These are phyloP conservation scores for Lumnitzera racemosa DNA, from an alignment of 345 rosid species.

Conservation along the genomic window DNA sequence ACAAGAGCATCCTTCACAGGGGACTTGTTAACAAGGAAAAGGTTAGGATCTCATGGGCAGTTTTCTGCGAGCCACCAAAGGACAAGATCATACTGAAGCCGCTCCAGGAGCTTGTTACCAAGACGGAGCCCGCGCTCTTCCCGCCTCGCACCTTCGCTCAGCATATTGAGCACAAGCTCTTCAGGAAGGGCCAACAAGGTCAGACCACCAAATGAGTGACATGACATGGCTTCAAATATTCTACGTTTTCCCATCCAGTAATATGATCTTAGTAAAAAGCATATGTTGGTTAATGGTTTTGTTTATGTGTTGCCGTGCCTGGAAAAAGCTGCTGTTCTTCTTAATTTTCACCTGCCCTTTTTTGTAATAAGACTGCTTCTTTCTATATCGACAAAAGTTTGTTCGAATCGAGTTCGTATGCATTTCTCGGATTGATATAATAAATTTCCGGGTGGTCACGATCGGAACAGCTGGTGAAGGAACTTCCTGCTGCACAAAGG, in stretches of 20 bases:
- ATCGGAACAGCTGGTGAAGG: no score
- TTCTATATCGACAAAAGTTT: no score
- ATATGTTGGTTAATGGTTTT: neutral
- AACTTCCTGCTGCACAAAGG: no score
- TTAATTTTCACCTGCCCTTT: no score
- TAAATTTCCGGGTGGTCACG: no score
- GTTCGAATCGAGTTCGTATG: no score
- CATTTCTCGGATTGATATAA: no score
- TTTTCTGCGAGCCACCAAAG: conserved; percentile 92
- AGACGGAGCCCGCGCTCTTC: conserved; percentile 58
- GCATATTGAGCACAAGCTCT: conserved; percentile 78
- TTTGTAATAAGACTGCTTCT: no score
- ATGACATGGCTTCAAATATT: no score
- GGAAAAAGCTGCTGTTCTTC: no score
- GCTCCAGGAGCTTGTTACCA: conserved; percentile 55
- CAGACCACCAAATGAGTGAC: neutral
- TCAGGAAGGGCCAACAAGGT: conserved; percentile 47
- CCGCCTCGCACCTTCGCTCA: conserved; percentile 92
- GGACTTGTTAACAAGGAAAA: conserved; percentile 93
- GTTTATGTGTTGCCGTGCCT: no score
- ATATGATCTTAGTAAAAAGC: neutral
- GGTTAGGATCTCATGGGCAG: conserved; percentile 95
- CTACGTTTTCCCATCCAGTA: no score
- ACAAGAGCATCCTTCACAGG: conserved; percentile 89
- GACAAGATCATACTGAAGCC: conserved; percentile 90